A percentile compares a stretch with the other conserved stretches of the same genome.
phyloP scores from a whole-genome alignment of 495 filamentous ascomycete genomes.

The Hypoxylon fragiforme region DNA sequence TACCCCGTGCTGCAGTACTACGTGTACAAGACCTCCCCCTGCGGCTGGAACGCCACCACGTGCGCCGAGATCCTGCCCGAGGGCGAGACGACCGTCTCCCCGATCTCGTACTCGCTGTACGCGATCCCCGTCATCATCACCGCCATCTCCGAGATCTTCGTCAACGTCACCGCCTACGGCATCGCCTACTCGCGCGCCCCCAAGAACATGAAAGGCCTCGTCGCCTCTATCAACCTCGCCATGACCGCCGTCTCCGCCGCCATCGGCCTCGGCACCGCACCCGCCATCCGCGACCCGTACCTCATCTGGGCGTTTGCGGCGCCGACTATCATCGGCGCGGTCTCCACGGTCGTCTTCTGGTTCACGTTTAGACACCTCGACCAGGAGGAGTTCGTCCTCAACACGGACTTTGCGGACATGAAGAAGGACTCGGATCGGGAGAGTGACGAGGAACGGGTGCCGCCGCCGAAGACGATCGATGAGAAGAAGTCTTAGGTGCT shows the following conservation, averaged over 20 bases:
- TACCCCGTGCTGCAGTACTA: slow-evolving; percentile 71
- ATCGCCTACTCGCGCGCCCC: slow-evolving; percentile 71
- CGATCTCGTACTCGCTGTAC: slow-evolving; percentile 46
- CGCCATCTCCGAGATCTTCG: slow-evolving; percentile 69
- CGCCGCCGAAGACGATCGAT: slow-evolving; percentile 35
- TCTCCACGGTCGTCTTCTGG: slow-evolving; percentile 50
- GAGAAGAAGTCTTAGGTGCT: slow-evolving; percentile 36
- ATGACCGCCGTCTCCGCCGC: slow-evolving; percentile 53
- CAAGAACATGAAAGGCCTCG: slow-evolving; percentile 58
- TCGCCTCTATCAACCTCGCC: slow-evolving; percentile 25
- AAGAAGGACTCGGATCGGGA: slow-evolving; percentile 45
- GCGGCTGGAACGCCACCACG: slow-evolving; percentile 49
- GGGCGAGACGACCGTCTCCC: slow-evolving; percentile 48
- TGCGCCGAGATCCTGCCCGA: slow-evolving; percentile 43
- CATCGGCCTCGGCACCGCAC: slow-evolving; percentile 58
- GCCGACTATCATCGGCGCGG: slow-evolving; percentile 48
- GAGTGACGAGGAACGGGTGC: slow-evolving; percentile 43
- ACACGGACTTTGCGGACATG: slow-evolving; percentile 42
- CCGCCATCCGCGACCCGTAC: slow-evolving; percentile 62
- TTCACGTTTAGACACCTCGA: slow-evolving; percentile 52
- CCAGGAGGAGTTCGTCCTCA: slow-evolving; percentile 49
- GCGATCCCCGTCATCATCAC: slow-evolving; percentile 50
- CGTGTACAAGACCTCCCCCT: slow-evolving; percentile 63
- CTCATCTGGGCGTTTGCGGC: slow-evolving; percentile 58
- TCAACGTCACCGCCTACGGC: slow-evolving; percentile 69